phyloP scores from a whole-genome alignment of 805 yeast species.

The Candida silvicultrix region DNA sequence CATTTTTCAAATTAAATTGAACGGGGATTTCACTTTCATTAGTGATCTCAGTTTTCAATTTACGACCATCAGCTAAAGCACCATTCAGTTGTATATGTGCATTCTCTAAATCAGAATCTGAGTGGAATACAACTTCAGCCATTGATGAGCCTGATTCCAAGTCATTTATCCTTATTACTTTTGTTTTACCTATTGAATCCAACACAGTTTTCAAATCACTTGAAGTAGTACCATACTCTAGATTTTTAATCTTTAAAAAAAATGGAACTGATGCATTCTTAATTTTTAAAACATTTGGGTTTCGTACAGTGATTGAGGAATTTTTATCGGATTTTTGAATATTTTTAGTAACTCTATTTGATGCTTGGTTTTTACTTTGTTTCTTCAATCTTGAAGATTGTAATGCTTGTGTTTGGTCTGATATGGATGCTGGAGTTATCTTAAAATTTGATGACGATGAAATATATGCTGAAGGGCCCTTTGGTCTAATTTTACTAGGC shows the following conservation, averaged over 20 bases:
- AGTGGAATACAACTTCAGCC: constrained; percentile 29
- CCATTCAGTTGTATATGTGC: constrained; percentile 31
- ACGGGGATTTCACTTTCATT: constrained; percentile 10
- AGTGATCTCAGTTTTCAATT: constrained; percentile 27
- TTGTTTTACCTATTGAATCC: constrained; percentile 17
- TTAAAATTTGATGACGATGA: neutral
- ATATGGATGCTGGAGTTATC: neutral
- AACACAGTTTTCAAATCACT: constrained; percentile 23
- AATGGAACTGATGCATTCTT: constrained; percentile 18
- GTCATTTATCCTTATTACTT: constrained; percentile 25
- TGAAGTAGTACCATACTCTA: constrained; percentile 24
- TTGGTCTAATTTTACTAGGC: neutral
- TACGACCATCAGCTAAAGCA: constrained; percentile 42
- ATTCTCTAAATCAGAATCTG: constrained; percentile 22
- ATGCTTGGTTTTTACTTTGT: neutral
- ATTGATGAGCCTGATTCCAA: constrained; percentile 32
- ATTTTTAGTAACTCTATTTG: neutral
- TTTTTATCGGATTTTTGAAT: neutral
- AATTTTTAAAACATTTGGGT: constrained; percentile 7
- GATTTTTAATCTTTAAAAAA: constrained; percentile 25
- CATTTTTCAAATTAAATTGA: neutral
- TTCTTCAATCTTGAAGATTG: neutral
- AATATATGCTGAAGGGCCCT: neutral
- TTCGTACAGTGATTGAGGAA: neutral
- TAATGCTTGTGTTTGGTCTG: neutral